Evolutionary conservation across 169 alveolate species (phyloP).

Genomic region (Theileria orientalis): DNA sequence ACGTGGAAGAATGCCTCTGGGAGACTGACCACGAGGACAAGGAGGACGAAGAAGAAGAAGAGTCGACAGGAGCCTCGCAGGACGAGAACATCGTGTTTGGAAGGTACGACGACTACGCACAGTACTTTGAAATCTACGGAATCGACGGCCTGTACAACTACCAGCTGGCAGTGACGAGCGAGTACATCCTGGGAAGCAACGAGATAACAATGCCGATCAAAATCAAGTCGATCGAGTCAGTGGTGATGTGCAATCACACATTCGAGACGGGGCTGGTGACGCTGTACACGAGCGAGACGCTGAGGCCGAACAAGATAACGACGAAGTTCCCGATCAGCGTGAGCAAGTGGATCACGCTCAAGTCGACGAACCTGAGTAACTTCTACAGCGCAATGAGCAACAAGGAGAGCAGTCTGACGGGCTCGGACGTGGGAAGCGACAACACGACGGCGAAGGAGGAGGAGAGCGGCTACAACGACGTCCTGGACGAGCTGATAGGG

Average conservation of each 20-base stretch:
- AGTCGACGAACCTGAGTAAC: constrained; percentile 28
- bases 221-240: constrained; percentile 11
- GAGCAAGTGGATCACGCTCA: constrained; percentile 59
- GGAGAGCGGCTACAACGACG: background rate
- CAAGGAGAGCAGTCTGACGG: background rate
- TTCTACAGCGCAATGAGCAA: background rate
- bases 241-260: constrained; percentile 44
- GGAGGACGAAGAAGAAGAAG: background rate
- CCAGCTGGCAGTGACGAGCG: constrained; percentile 18
- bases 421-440: background rate
- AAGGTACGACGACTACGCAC: constrained; percentile 16
- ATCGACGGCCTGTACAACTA: constrained; percentile 33
- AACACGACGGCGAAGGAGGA: background rate
- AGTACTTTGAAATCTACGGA: constrained; percentile 35
- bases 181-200: constrained; percentile 40
- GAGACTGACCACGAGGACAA: background rate
- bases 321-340: constrained; percentile 21
- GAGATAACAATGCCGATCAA: constrained; percentile 45
- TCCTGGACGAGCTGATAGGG: constrained; percentile 44
- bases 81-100: background rate
- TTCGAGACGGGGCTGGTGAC: constrained; percentile 54
- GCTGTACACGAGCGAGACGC: constrained; percentile 47
- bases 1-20: background rate
- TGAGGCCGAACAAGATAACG: constrained; percentile 57
- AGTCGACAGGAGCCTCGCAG: background rate